These are phyloP conservation scores for Auxenochlorella protothecoides DNA, from an alignment of 139 green algal genomes.

Conservation along the genomic window DNA sequence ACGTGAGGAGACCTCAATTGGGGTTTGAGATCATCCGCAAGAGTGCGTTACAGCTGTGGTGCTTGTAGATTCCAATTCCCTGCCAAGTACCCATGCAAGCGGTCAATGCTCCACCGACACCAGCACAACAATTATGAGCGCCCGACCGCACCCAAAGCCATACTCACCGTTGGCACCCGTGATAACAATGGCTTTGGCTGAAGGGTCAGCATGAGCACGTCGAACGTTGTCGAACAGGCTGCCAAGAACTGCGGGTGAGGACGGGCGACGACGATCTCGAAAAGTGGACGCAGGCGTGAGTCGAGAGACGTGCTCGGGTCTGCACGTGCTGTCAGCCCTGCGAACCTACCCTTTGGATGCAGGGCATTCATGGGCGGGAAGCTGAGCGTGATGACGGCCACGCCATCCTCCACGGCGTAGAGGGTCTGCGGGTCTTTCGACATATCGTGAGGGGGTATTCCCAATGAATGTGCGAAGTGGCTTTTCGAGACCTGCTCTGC, in stretches of 20 bases:
- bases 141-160: too few species aligned
- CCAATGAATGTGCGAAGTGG: background rate
- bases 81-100: too few species aligned
- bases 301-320: too few species aligned
- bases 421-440: slow-evolving; percentile 1
- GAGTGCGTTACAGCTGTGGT: too few species aligned
- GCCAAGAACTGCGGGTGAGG: slow-evolving; percentile 56
- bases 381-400: slow-evolving; percentile 79
- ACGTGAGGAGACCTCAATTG: too few species aligned
- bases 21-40: too few species aligned
- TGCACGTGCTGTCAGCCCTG: too few species aligned
- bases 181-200: slow-evolving; percentile 84
- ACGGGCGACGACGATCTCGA: too few species aligned
- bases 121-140: too few species aligned
- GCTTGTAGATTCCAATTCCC: too few species aligned
- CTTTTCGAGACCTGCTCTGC: background rate
- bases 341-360: slow-evolving; percentile 53
- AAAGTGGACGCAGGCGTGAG: too few species aligned
- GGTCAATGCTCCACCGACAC: too few species aligned
- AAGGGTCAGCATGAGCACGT: slow-evolving; percentile 48
- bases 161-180: slow-evolving; percentile 45
- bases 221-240: slow-evolving; percentile 65
- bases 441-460: background rate
- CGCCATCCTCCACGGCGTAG: slow-evolving; percentile 38
- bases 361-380: slow-evolving; percentile 95